Conservation (phyloP, 1,139 yeast genomes). For the Scheffersomyces quercinus region DNA sequence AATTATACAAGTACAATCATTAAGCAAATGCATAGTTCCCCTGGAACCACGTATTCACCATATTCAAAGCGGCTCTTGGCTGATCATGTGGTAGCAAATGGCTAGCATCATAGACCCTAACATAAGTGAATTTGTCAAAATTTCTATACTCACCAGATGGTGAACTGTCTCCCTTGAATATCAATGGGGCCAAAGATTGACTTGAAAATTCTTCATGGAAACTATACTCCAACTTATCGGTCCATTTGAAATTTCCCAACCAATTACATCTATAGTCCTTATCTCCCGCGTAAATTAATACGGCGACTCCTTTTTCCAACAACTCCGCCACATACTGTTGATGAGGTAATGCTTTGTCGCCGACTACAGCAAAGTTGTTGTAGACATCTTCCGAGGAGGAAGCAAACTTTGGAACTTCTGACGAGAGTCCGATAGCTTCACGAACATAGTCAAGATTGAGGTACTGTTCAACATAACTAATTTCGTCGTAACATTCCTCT, state of each 20-base stretch:
- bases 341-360: constrained; percentile 88
- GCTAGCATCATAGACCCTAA: constrained; percentile 49
- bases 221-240: constrained; percentile 63
- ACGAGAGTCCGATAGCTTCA: constrained; percentile 67
- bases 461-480: constrained; percentile 63
- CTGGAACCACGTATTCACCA: constrained; percentile 45
- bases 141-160: constrained; percentile 50
- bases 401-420: constrained; percentile 77
- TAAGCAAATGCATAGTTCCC: not conserved
- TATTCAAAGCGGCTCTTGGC: constrained; percentile 45
- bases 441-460: constrained; percentile 66
- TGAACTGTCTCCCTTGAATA: constrained; percentile 9
- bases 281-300: constrained; percentile 76
- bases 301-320: constrained; percentile 60
- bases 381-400: constrained; percentile 81
- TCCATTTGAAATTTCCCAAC: constrained; percentile 81
- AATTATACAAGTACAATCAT: not conserved
- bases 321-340: constrained; percentile 60
- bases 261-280: constrained; percentile 81
- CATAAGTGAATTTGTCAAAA: constrained; percentile 46
- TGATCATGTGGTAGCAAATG: constrained; percentile 55
- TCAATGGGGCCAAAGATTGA: constrained; percentile 25
- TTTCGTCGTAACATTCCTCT: constrained; percentile 67
- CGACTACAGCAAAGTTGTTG: constrained; percentile 76
- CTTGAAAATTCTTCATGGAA: constrained; percentile 49